Conservation (phyloP, 2,329 filamentous ascomycete species). For the Cryphonectria radicalis region DNA sequence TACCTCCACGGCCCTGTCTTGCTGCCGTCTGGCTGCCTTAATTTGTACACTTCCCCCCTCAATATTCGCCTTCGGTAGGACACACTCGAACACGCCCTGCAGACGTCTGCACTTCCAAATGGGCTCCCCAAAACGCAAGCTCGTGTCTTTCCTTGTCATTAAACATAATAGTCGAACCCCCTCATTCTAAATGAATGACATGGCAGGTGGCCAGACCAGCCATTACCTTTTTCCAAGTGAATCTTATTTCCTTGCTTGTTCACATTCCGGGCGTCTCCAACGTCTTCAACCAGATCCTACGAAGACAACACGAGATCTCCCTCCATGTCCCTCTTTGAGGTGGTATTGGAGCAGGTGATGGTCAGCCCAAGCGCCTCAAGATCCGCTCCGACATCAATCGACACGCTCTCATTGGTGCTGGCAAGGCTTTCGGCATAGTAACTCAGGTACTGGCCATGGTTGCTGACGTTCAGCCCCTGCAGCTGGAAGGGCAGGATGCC, state of each 20-base stretch:
- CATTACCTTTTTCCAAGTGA: not conserved
- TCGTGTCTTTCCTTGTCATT: constrained; percentile 10
- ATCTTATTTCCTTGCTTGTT: not conserved
- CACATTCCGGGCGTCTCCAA: not conserved
- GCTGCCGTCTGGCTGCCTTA: not conserved
- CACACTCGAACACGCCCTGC: not conserved
- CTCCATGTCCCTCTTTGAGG: not conserved
- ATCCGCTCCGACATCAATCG: constrained; percentile 55
- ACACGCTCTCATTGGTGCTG: constrained; percentile 54
- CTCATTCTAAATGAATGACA: not conserved
- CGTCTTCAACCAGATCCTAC: not conserved
- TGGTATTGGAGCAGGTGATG: constrained; percentile 23
- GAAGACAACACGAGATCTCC: not conserved
- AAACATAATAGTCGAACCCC: not conserved
- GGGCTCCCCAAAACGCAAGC: not conserved
- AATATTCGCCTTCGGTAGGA: too few relatives aligned
- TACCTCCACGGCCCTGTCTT: not conserved
- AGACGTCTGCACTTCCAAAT: not conserved
- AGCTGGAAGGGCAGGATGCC: constrained; percentile 61
- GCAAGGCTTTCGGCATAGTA: constrained; percentile 62
- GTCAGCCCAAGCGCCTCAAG: constrained; percentile 35
- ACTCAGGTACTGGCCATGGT: constrained; percentile 54
- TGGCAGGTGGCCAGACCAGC: not conserved
- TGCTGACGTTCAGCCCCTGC: constrained; percentile 54
- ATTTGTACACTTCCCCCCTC: not conserved